Evolutionary conservation across 2,329 filamentous ascomycete species (phyloP), one percentile per base, ranked within the genome.

Genomic region (Aspergillus fumigatus): DNA sequence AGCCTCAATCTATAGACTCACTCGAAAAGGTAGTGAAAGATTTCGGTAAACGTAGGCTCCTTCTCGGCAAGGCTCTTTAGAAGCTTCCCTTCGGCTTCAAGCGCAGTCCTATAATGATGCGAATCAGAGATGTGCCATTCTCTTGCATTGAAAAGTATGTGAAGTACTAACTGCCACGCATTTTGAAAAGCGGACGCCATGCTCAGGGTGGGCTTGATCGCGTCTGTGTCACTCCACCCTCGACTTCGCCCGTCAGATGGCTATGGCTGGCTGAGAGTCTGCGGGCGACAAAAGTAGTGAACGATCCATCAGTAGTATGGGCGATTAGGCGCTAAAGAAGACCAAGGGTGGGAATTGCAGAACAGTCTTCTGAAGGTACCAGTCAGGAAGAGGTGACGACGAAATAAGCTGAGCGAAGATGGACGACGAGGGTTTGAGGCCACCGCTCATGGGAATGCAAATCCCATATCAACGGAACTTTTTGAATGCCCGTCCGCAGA

Each of bases 161-260:
- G 48, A 62, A 58, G 47, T 51, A 75, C 77, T 69, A 69, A 84
- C 83, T 77, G 76, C 77, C 79, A 81, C 68, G 79, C 76, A 71
- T 80, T 74, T 70, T 79, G 72, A 61, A 74, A 78, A 60, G 73
- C 70, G 59, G 74, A 71, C 69, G 79, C 78, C 79, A 73, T 75
- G 62, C 63, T 72, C 64, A 65, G 62, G 60, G 59, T 59, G 59
- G 58, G 51, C 41, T 48, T 57, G 50, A 57, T 29, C 56, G 59
- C 56, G 52, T 57, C 61, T 59, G 73, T 72, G 73, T 78, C 60
- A 65, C 76, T 76, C 78, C 77, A 79, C 78, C 78, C 79, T 79
- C 77, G 73, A 75, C 74, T 72, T 75, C 72, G 73, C 77, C 69
- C 77, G 81, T 84, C 83, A 86, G 75, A 83, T 82, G 72, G 77